Base-by-base conservation (phyloP, 768 basidiomycete genomes). In the Russula earlei region DNA sequence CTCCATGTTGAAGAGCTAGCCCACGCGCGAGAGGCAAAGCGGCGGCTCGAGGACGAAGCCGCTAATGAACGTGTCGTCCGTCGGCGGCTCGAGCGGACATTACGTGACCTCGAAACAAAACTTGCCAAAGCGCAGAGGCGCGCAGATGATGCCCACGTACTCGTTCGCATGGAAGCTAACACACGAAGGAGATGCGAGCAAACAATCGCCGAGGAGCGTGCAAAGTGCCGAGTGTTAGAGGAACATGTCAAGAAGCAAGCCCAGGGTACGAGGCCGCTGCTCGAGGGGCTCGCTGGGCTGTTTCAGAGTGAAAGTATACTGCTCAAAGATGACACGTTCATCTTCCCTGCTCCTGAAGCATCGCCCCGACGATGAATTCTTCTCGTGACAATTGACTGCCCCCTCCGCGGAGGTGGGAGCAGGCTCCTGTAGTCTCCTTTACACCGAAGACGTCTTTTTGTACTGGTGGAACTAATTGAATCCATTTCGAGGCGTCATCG, bases 21-120 rank as follows among this genome's bases (percentile, higher is more conserved):
- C 17, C 66, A 70, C 20, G 62, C 69, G 17, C 71, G 70, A 24
- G 46, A 63, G 29, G 64, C 65, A 25, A 79, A 78, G 60, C 76
- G 76, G 27, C 73, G 73, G 62, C 59, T 77, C 34, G 76, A 80
- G 62, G 73, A 76, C 12, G 64, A 66, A 24, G 59, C 65, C 22
- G 49, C 50, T 2, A 27, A 47, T 7, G 68, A 68, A 52, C 65
- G 63, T 24, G 37, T 29, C 14, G 46, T 43, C n/a, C 67, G 66
- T 12, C 63, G 60, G 31, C 64, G 61, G 54, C 60, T 63, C 34
- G 63, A 66, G 46, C 52, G 51, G 15, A 20, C 47, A 15, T 25
- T 56, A 10, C 34, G 47, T 12, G 58, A 57, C 25, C 54, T 66
- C 10, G 48, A 56, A 41, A 50, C 55, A 9, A 47, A 42, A 37